Evolutionary conservation across 2,329 filamentous ascomycete species (phyloP), one percentile per base, ranked within the genome.

Genomic region (Clarireedia paspali): DNA sequence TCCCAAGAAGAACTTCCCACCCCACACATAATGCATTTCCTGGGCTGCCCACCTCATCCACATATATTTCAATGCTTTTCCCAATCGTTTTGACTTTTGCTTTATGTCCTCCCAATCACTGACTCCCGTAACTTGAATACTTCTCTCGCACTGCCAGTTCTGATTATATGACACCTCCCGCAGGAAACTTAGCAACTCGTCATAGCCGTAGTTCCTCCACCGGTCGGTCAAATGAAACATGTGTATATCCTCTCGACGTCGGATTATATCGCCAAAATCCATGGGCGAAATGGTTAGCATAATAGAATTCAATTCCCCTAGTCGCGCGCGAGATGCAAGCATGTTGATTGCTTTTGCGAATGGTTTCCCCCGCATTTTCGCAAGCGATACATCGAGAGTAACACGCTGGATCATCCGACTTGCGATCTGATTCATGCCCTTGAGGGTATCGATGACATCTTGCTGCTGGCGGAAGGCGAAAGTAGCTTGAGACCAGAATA

Each of bases 1-100:
- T 17, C 36, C 23, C 14, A 20, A 52, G 39, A 24, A 47, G n/a
- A 49, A 49, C 24, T 30, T 54, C 38, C 55, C 45, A 27, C 55
- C 50, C 45, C 50, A 57, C n/a, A 46, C 50, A 30, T 30, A 20
- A 53, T 53, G 49, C 34, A 52, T 30, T 1, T 56, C 48, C 42
- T 40, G 24, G 10, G 47, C 20, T 6, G 27, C 40, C 51, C 46
- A 20, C 40, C 17, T 23, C 15, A 44, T 44, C 17, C 23, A 17
- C 9, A 12, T 23, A 23, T 15, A 27, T 47, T 14, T n/a, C 17
- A 42, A 45, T 12, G 23, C 17, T 14, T 23, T 46, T 15, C 48
- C 40, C 12, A 34, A 34, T 34, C 30, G 30, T 24, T 23, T 44
- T 17, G 23, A 23, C 7, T 44, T 23, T 12, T 23, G 23, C 23